Evolutionary conservation across 805 yeast species (phyloP), one percentile per base, ranked within the genome.

Genomic region (Starmerella kuoi): DNA sequence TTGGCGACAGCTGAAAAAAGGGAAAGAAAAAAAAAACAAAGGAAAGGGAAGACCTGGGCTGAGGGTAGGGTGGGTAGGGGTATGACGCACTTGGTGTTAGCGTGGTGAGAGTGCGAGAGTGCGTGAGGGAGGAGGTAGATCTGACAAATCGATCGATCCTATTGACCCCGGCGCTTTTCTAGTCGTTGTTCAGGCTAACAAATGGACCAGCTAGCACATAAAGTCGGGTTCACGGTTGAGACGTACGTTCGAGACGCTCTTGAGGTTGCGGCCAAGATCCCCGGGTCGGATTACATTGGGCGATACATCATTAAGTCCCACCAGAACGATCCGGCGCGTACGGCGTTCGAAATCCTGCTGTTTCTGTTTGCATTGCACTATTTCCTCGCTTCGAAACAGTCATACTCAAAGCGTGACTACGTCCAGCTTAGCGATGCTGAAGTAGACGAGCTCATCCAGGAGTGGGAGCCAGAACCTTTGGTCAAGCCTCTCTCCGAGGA

Each of bases 391-490:
- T 79, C 80, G 31, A 81, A 76, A 65, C 80, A 76, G 60, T 79
- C 80, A 52, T 83, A 74, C 53, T 74, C 77, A 57, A 83, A 81
- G 63, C 70, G 76, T 34, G 81, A 79, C 50, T 70, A 74, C 49
- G 79, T 85, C 42, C 69, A 69, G 48, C 55, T 66, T 31, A 51
- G 54, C 26, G 61, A 61, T 15, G 50, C 54, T 41, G 98, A 88
- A 55, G 69, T 85, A 27, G 88, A 87, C 53, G 88, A 80, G 36
- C 69, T 91, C 44, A 74, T 84, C 40, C 79, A 76, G 7, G 96
- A 87, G 45, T 91, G 98, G 98, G 73, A 72, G 47, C 97, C 98
- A 0, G 91, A 77, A 55, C 83, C 94, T 0, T 61, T 91, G 33
- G 85, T 80, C 4, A 68, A 71, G 23, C 70, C 72, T 1, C 58